A percentile compares a stretch with the other conserved stretches of the same genome.
These are phyloP conservation scores for Penicillium cinerascens DNA, from an alignment of 495 filamentous ascomycete genomes.

Conservation along the genomic window DNA sequence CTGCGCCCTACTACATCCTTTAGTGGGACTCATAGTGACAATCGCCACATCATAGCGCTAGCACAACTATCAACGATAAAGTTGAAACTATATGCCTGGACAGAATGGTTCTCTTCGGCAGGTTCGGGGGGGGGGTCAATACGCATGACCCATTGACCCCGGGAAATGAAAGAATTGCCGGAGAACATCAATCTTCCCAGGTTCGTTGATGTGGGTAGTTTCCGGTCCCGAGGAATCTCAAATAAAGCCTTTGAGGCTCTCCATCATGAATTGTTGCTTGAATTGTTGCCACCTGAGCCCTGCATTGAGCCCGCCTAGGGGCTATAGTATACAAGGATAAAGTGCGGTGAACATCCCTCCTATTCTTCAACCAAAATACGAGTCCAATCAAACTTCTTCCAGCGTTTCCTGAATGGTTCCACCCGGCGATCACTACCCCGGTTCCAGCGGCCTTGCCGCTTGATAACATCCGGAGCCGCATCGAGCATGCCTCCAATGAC, in stretches of 20 bases:
- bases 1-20: neutral
- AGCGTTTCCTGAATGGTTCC: conserved; percentile 76
- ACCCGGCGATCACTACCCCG: conserved; percentile 65
- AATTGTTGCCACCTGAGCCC: neutral
- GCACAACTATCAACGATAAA: neutral
- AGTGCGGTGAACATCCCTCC: neutral
- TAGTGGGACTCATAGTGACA: neutral
- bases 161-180: neutral
- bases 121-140: neutral
- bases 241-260: neutral
- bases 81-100: neutral
- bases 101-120: neutral
- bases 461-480: conserved; percentile 75
- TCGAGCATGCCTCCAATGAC: conserved; percentile 93
- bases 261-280: neutral
- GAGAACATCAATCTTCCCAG: neutral
- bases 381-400: conserved; percentile 97
- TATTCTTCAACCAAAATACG: conserved; percentile 61
- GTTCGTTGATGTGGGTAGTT: neutral
- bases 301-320: neutral
- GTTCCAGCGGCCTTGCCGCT: conserved; percentile 87
- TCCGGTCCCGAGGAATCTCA: neutral
- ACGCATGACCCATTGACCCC: neutral
- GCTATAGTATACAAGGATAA: neutral
- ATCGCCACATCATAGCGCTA: neutral